phyloP scores from a whole-genome alignment of 768 basidiomycete genomes.

The Termitomyces eurrhizus region DNA sequence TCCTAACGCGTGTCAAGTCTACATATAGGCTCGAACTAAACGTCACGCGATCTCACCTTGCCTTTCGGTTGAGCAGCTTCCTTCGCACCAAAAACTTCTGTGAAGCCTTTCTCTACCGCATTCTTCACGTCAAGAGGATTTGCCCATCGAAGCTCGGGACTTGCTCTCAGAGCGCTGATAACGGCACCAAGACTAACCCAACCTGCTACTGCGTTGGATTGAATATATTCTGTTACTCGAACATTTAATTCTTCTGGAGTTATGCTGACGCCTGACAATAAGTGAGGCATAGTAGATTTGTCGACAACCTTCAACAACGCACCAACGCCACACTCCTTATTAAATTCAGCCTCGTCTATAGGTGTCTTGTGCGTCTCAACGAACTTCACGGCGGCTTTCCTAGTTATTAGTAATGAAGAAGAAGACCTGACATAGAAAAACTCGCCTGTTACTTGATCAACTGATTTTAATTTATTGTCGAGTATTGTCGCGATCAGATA shows the following conservation, averaged over 20 bases:
- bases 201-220: conserved; percentile 50
- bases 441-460: conserved; percentile 87
- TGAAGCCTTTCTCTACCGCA: conserved; percentile 67
- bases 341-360: conserved; percentile 66
- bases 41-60: conserved; percentile 41
- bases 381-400: conserved; percentile 72
- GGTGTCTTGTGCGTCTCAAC: conserved; percentile 57
- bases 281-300: conserved; percentile 1
- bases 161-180: conserved; percentile 59
- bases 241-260: conserved; percentile 57
- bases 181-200: conserved; percentile 75
- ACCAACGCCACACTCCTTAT: conserved; percentile 87
- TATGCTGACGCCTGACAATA: conserved; percentile 70
- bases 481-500: conserved; percentile 68
- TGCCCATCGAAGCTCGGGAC: conserved; percentile 74
- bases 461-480: conserved; percentile 68
- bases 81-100: conserved; percentile 68
- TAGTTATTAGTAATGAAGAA: not conserved
- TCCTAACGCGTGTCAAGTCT: conserved; percentile 30
- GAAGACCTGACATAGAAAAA: conserved; percentile 1
- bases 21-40: not conserved
- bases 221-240: conserved; percentile 54
- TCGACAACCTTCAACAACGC: conserved; percentile 24
- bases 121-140: conserved; percentile 82
- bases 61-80: conserved; percentile 59